Conservation (phyloP, 495 filamentous ascomycete species). For the Trichoderma virens region DNA sequence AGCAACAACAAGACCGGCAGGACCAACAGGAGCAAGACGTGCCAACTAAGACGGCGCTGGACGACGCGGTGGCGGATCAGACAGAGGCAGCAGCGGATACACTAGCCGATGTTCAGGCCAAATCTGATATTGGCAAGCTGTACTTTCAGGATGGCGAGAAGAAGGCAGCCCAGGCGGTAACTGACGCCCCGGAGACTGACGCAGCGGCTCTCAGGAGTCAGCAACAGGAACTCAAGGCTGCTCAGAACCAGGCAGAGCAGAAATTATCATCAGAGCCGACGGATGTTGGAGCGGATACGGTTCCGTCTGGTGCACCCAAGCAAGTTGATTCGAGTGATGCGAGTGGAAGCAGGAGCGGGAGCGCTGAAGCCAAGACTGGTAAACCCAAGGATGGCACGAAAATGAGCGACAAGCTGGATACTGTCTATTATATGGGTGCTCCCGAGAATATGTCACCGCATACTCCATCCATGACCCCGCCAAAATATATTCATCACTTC, state of each 20-base stretch:
- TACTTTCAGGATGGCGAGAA: not conserved
- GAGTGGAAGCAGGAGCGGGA: not conserved
- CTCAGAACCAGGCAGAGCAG: not conserved
- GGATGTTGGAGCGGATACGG: not conserved
- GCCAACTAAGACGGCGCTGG: not conserved
- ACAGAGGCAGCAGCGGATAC: not conserved
- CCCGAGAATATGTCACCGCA: constrained; percentile 32
- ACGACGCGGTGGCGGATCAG: not conserved
- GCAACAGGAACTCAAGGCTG: not conserved
- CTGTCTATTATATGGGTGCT: constrained; percentile 48
- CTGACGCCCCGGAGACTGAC: constrained; percentile 19
- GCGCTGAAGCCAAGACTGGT: constrained; percentile 15
- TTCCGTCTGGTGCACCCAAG: not conserved
- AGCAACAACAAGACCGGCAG: constrained; percentile 6
- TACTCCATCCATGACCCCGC: constrained; percentile 56
- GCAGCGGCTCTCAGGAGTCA: constrained; percentile 21
- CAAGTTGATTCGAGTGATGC: not conserved
- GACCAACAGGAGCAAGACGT: constrained; percentile 11
- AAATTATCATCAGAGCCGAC: not conserved
- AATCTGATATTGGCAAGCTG: not conserved
- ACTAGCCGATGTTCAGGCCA: not conserved
- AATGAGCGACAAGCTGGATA: constrained; percentile 47
- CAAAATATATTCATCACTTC: constrained; percentile 90
- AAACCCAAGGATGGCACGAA: constrained; percentile 11
- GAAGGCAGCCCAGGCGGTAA: constrained; percentile 13